Conservation (phyloP, 352 stramenopile species). For the Globisporangium cederbergense region DNA sequence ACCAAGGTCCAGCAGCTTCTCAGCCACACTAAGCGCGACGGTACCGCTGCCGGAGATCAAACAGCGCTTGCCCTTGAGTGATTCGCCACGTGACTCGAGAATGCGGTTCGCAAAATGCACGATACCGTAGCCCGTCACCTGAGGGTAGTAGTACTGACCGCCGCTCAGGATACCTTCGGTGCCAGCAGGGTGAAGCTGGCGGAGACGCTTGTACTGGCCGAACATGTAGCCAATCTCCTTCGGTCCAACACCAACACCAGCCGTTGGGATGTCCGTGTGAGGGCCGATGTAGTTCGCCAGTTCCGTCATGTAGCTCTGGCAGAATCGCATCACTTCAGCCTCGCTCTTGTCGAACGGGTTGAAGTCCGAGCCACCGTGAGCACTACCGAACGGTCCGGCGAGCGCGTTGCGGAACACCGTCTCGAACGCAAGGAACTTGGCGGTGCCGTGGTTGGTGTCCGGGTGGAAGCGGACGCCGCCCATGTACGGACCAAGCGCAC, state of each 20-base stretch:
- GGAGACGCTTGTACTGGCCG: constrained; percentile 97
- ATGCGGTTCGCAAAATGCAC: constrained; percentile 95
- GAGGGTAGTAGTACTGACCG: constrained; percentile 83
- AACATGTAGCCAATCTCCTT: constrained; percentile 97
- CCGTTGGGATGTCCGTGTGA: constrained; percentile 93
- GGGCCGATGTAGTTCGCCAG: constrained; percentile 97
- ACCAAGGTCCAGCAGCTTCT: constrained; percentile 95
- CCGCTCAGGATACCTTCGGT: constrained; percentile 89
- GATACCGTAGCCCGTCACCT: constrained; percentile 92
- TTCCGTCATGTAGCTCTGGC: constrained; percentile 98
- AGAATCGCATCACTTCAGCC: constrained; percentile 97
- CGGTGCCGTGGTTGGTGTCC: constrained; percentile 85
- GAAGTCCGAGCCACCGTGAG: constrained; percentile 94
- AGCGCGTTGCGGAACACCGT: constrained; percentile 96
- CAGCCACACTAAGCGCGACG: constrained; percentile 90
- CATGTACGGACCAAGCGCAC: constrained; percentile 90
- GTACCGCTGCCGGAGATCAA: constrained; percentile 95
- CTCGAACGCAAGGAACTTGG: constrained; percentile 94
- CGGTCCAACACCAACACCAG: constrained; percentile 91
- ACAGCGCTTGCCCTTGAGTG: constrained; percentile 94
- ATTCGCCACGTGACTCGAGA: constrained; percentile 90
- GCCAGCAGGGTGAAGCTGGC: constrained; percentile 71
- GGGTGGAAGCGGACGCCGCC: constrained; percentile 94
- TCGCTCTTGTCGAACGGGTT: constrained; percentile 97
- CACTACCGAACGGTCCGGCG: constrained; percentile 65